Base-by-base conservation (phyloP, 2,329 filamentous ascomycete species). In the Furcasterigmium furcatum region DNA sequence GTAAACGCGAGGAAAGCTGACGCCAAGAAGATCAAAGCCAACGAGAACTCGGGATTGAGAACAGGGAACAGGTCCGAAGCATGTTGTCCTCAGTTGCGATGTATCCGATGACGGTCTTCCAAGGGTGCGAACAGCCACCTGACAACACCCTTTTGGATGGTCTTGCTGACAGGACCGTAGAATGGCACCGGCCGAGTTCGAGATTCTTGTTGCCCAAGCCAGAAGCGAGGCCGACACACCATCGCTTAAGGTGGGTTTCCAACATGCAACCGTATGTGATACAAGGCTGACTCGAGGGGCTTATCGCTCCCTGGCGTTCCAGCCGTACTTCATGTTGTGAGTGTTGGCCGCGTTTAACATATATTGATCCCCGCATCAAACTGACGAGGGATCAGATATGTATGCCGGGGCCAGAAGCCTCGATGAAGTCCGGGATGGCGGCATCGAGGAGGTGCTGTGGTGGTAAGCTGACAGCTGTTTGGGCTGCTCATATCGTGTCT, bases 301-400 rank as follows among this genome's bases (percentile, higher is more conserved):
- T 12, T 27, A 7, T 7, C 24, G 24, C 24, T 7, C 12, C 7
- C 32, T 46, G 24, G 9, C 5, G n/a, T 9, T 7, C 16, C 53
- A 80, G 80, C 74, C 79, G 25, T 84, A 84, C 58, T 84, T 84
- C 48, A 77, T 78, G 36, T 57, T 84, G 74, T 84, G 63, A 72
- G 77, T 71, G 19, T 14, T 9, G 13, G 18, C 21, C 20, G n/a
- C 13, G 34, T 9, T 21, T 12, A 27, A 27, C 7, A 27, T 27
- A 27, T 27, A 27, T 27, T n/a, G n/a, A n/a, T n/a, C n/a, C n/a
- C n/a, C n/a, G n/a, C n/a, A 27, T 27, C 24, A 27, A 12, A 27
- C 24, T 32, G 16, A 32, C 47, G 43, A 43, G 46, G 21, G 16
- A 45, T n/a, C 47, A 82, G 79, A 51, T 82, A 43, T 7, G 41